Base-by-base conservation (phyloP, 495 filamentous ascomycete species). In the Penicillium lagena region DNA sequence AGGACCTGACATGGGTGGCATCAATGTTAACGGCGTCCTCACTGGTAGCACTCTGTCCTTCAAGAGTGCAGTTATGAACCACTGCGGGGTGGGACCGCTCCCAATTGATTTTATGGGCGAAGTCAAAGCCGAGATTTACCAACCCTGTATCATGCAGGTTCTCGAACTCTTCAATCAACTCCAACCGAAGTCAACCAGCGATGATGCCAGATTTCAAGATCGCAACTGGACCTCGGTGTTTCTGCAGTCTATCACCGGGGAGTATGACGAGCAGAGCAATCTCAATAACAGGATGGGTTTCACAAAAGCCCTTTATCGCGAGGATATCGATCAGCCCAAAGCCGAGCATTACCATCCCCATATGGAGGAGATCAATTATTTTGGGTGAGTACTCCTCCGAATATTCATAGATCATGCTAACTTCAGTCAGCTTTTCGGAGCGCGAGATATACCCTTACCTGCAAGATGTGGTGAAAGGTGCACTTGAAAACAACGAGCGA, bases 91-190 rank as follows among this genome's bases (percentile, higher is more conserved):
- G n/a, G 50, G 55, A 5, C 68, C 68, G 12, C 52, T 70, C 3
- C 58, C 65, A 3, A 62, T 67, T 7, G 64, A 72, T 29, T 72
- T 66, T 17, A 59, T 66, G 42, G 55, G 58, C 9, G 68, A 72
- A 43, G 50, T 58, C 15, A 50, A 58, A 12, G 37, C 57, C 9
- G 50, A 66, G 11, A 62, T 63, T 15, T 72, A 72, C 28, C 68
- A 72, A 41, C 68, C 68, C 2, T 72, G 68, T 41, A 51, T 70
- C 2, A 57, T 66, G 41, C 68, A 69, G 32, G 48, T 72, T 7
- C 42, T 70, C 12, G 56, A 66, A 1, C 43, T 61, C 31, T 68
- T 70, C 47, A 72, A 70, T 38, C 39, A 53, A 32, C 48, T 63
- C n/a, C 64, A 60, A 12, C 40, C 52, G 11, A 39, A 49, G 2